Percentiles rank a stretch among this genome's conserved stretches.
phyloP scores from a whole-genome alignment of 2,329 filamentous ascomycete species.

The Pezizomycotina sp. region DNA sequence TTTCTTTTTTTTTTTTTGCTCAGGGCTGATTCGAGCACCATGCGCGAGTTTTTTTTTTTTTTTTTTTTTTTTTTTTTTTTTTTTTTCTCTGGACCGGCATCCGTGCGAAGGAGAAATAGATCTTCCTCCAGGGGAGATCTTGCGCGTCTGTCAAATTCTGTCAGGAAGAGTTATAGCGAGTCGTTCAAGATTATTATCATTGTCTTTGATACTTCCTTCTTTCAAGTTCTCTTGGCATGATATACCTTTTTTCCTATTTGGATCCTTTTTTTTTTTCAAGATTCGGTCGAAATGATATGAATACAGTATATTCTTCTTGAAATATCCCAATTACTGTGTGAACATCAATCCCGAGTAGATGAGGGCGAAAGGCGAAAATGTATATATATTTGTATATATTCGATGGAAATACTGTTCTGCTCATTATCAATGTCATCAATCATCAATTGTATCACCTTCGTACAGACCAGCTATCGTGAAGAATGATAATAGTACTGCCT shows the following conservation, averaged over 20 bases:
- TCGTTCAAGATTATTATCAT: no score
- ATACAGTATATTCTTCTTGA: constrained; percentile 16
- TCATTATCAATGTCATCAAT: no score
- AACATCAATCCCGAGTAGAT: no score
- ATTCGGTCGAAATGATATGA: constrained; percentile 20
- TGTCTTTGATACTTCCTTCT: background rate
- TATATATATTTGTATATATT: no score
- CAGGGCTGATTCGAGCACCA: constrained; percentile 10
- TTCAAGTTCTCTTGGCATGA: background rate
- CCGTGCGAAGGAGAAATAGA: constrained; percentile 3
- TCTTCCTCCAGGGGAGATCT: background rate
- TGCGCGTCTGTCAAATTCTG: background rate
- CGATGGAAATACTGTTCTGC: no score
- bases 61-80: constrained; percentile 5
- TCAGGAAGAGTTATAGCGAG: background rate
- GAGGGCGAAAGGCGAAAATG: no score
- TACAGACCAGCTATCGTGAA: no score
- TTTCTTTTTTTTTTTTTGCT: constrained; percentile 5
- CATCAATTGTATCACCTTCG: no score
- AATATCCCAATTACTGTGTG: no score
- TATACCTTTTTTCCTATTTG: constrained; percentile 1
- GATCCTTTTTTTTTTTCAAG: constrained; percentile 1
- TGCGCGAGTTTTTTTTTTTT: constrained; percentile 2
- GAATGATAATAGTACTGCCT: no score
- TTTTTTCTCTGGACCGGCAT: constrained; percentile 2